Percentiles rank a stretch among this genome's conserved stretches.
These are phyloP conservation scores for Trichosphaerium sp. DNA, from an alignment of 78 protist species.

Conservation along the genomic window DNA sequence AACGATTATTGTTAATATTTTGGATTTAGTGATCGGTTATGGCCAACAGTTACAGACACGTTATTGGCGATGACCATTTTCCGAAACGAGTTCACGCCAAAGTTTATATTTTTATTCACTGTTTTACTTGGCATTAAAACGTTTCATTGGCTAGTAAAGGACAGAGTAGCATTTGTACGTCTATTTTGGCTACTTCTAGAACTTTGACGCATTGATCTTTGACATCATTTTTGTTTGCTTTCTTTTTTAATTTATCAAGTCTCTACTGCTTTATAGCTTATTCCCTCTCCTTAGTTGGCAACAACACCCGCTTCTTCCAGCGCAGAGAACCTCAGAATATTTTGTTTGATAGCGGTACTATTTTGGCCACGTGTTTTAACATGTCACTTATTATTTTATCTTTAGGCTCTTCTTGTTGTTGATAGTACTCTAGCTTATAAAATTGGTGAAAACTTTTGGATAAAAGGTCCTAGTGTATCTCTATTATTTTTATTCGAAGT, in stretches of 20 bases:
- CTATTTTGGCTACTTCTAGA: neutral
- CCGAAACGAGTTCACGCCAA: conserved; percentile 66
- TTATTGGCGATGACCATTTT: conserved; percentile 80
- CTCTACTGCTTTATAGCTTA: neutral
- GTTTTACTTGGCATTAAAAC: conserved; percentile 56
- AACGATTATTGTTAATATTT: neutral
- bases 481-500: conserved; percentile 73
- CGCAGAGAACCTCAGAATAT: conserved; percentile 32
- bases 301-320: conserved; percentile 39
- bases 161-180: conserved; percentile 71
- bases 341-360: conserved; percentile 11
- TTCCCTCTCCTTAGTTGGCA: conserved; percentile 33
- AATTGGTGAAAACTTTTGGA: neutral
- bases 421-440: conserved; percentile 24
- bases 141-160: conserved; percentile 73
- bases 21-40: conserved; percentile 39
- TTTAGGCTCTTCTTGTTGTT: too few relatives aligned
- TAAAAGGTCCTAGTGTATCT: conserved; percentile 51
- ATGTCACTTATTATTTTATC: too few relatives aligned
- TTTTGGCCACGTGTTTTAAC: too few relatives aligned
- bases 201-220: neutral
- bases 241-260: neutral
- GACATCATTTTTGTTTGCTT: too few relatives aligned
- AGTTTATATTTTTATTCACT: conserved; percentile 41
- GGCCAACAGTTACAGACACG: conserved; percentile 78